Conservation (phyloP, 2,329 filamentous ascomycete species). For the Lachnellula arida region DNA sequence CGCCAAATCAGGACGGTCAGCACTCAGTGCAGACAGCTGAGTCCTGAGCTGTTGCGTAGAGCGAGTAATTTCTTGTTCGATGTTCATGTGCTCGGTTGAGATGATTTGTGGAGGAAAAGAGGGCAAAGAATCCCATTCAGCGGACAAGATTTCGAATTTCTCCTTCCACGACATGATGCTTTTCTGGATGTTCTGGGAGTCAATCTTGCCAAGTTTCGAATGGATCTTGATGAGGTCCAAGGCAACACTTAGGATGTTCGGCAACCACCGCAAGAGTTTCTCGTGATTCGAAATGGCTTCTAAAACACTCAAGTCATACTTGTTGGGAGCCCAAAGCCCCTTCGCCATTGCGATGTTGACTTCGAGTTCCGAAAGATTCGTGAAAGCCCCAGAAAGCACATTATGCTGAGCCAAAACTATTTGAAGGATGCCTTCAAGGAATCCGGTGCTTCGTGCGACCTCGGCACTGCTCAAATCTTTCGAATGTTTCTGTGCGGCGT, state of each 20-base stretch:
- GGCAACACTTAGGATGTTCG: conserved; percentile 61
- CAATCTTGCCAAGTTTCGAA: conserved; percentile 52
- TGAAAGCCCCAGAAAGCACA: conserved; percentile 18
- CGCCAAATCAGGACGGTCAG: conserved; percentile 51
- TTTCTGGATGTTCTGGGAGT: conserved; percentile 42
- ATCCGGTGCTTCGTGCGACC: conserved; percentile 71
- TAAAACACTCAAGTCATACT: conserved; percentile 17
- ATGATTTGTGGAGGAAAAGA: conserved; percentile 49
- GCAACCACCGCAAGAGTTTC: conserved; percentile 53
- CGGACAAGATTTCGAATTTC: conserved; percentile 41
- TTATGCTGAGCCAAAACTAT: conserved; percentile 56
- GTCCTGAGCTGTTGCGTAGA: conserved; percentile 13
- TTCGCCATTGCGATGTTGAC: conserved; percentile 19
- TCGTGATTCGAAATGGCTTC: conserved; percentile 22
- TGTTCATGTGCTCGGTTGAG: conserved; percentile 33
- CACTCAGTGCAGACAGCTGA: conserved; percentile 39
- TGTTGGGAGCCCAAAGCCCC: conserved; percentile 40
- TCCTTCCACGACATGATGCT: conserved; percentile 47
- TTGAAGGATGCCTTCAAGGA: conserved; percentile 79
- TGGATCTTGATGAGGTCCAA: conserved; percentile 61
- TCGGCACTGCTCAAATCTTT: conserved; percentile 81
- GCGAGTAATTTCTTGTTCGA: conserved; percentile 18
- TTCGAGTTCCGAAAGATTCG: conserved; percentile 18
- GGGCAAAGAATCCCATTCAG: conserved; percentile 39
- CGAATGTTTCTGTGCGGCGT: conserved; percentile 67